Percentiles rank a stretch among this genome's conserved stretches.
phyloP scores from a whole-genome alignment of 2,329 filamentous ascomycete species.

The Colletotrichum costaricense region DNA sequence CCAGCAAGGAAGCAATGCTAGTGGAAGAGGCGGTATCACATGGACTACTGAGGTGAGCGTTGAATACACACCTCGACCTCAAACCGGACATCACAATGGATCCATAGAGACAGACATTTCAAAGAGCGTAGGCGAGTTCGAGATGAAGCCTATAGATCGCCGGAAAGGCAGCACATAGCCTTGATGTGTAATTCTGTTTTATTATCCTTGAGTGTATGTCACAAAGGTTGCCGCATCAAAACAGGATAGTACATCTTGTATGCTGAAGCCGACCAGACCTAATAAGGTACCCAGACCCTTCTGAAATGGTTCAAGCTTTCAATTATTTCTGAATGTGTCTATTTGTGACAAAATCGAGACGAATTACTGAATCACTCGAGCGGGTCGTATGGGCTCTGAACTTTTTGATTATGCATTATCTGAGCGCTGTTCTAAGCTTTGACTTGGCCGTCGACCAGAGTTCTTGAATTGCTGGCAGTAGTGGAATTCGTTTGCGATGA shows the following conservation, averaged over 20 bases:
- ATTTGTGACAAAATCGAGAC: no score
- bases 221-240: no score
- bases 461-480: neutral
- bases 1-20: neutral
- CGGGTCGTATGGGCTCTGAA: neutral
- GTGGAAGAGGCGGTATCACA: neutral
- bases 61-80: neutral
- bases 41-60: conserved; percentile 14
- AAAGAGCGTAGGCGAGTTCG: neutral
- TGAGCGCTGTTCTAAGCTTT: neutral
- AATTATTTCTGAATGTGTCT: no score
- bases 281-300: no score
- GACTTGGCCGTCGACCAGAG: neutral
- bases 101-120: neutral
- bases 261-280: no score
- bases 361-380: no score
- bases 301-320: no score
- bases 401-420: neutral
- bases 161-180: neutral
- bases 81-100: neutral
- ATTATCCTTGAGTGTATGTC: no score
- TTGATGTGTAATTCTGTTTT: no score
- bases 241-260: no score
- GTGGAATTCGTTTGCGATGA: neutral
- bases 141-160: neutral